Base-by-base conservation (phyloP, 225 moss, liverwort and hornwort species). In the Physcomitrellopsis africana region DNA sequence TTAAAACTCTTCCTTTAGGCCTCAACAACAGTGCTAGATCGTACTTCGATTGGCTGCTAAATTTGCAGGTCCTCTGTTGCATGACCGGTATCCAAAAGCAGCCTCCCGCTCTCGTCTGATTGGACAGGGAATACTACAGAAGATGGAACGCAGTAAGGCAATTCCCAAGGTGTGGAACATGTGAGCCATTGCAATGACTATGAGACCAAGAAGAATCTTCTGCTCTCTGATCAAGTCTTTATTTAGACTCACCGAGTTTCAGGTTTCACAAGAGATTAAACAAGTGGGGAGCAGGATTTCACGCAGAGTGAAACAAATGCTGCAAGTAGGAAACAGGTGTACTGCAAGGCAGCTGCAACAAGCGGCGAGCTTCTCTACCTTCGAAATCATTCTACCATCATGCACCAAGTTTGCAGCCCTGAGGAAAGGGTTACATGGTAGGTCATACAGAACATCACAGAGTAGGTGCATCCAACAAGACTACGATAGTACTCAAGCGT, bases 391-490 rank as follows among this genome's bases (percentile, higher is more conserved):
- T 65, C 70, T 74, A 32, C n/a, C 53, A 17, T 64, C 64, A 76
- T 20, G 65, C 73, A 76, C 14, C 32, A 76, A 68, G 68, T 48
- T 73, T 77, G 64, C 77, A 77, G 71, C 77, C 57, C 57, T 58
- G 53, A 53, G 76, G 49, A 77, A 68, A 69, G n/a, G n/a, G n/a
- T 26, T 49, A 47, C 58, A 70, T 64, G 56, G 74, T 80, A 80
- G 74, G 84, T 84, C 77, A 29, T 29, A 68, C 77, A 70, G 70
- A 70, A 73, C 80, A 80, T 84, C 84, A 80, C 74, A 55, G 43
- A 80, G 77, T 84, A 80, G 84, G 77, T 84, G 67, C 70, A 66
- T 73, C 66, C 80, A 81, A 77, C 77, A 81, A 77, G 77, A 81
- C 2, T 29, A 29, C 29, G 29, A 74, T 48, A 47, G 77, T 84